Evolutionary conservation across 805 yeast genomes (phyloP), one percentile per base, ranked within the genome.

Genomic region (Nakazawaea holstii): DNA sequence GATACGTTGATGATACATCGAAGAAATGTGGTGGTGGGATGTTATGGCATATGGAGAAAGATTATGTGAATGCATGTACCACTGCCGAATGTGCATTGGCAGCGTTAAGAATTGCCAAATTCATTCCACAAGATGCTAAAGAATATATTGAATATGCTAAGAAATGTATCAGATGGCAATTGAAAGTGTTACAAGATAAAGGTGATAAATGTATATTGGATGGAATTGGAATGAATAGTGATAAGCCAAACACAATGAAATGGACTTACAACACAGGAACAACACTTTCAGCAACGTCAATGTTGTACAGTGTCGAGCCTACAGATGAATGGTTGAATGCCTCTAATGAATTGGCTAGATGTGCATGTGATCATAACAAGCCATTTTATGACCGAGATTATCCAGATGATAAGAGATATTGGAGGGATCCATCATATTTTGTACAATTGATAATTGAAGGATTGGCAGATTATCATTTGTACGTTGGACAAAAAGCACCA

Each of bases 241-340:
- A 67, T 37, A 58, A 64, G 26, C 67, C 70, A 9, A 76, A 80
- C 54, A 69, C 68, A 15, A 70, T 72, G 55, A 82, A 83, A 63
- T 80, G 82, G 77, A 74, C 87, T 6, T 83, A 83, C 61, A 84
- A 83, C 63, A 74, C 78, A 9, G 90, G 90, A 20, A 74, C 84
- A 9, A 79, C 88, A 0, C 55, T 84, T 31, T 74, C 82, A 9
- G 78, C 82, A 1, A 70, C 77, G 8, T 62, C 77, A 13, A 61
- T 70, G 54, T 61, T 82, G 55, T 81, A 73, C 53, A 66, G 67
- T 43, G 64, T 66, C 50, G 83, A 86, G 39, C 60, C 68, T 15
- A 77, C 80, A 48, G 59, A 65, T 10, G 66, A 73, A 56, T 82
- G 84, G 81, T 60, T 66, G 49, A 48, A 64, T 9, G 70, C 67